phyloP scores from a whole-genome alignment of 768 basidiomycete genomes.

The Boletus coccyginus region DNA sequence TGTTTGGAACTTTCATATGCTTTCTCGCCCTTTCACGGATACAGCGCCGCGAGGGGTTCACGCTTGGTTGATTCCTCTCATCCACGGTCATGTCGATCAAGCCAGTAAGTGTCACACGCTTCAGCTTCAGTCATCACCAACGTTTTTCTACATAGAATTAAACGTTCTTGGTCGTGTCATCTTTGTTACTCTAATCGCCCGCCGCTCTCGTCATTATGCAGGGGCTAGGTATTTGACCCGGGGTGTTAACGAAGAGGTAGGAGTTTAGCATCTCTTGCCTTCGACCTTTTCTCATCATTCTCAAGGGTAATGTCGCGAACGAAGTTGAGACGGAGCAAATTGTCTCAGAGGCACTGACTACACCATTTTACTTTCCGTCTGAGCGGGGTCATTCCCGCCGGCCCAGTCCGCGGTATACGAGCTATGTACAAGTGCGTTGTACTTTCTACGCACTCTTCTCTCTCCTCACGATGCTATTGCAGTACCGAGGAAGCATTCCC shows the following conservation, averaged over 20 bases:
- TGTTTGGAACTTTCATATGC: slow-evolving; percentile 93
- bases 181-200: slow-evolving; percentile 92
- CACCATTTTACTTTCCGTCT: slow-evolving; percentile 78
- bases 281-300: neutral
- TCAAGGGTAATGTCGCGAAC: slow-evolving; percentile 94
- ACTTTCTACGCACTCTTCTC: neutral
- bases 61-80: slow-evolving; percentile 86
- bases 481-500: slow-evolving; percentile 95
- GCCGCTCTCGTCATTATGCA: slow-evolving; percentile 92
- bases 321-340: slow-evolving; percentile 99
- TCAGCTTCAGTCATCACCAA: neutral
- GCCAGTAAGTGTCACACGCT: slow-evolving; percentile 66
- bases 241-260: slow-evolving; percentile 90
- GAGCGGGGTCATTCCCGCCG: slow-evolving; percentile 41
- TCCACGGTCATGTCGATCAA: slow-evolving; percentile 98
- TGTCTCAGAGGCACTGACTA: slow-evolving; percentile 85
- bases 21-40: slow-evolving; percentile 62
- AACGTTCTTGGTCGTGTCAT: slow-evolving; percentile 87
- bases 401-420: slow-evolving; percentile 86
- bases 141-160: slow-evolving; percentile 55
- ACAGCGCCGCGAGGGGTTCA: slow-evolving; percentile 45
- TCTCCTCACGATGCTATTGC: neutral
- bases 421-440: slow-evolving; percentile 78
- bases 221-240: slow-evolving; percentile 93
- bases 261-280: neutral